Conservation (phyloP, 2,329 filamentous ascomycete genomes). For the Neofusicoccum kwambonambiense region DNA sequence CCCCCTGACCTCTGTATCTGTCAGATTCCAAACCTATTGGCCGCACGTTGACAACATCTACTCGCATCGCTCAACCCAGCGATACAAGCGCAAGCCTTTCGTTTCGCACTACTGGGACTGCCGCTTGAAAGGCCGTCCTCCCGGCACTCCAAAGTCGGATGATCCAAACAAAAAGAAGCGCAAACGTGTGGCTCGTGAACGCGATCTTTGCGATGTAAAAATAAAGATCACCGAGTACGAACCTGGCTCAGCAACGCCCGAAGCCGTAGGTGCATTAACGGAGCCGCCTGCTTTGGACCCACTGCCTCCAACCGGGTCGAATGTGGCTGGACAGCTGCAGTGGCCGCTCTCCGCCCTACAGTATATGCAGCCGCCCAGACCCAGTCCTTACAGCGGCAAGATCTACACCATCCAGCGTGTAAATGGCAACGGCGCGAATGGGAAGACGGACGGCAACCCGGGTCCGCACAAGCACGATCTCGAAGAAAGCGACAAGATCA, state of each 20-base stretch:
- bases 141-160: slow-evolving; percentile 75
- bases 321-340: not conserved
- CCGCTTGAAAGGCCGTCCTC: slow-evolving; percentile 73
- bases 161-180: slow-evolving; percentile 81
- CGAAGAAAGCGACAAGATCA: slow-evolving; percentile 73
- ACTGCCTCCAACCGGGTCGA: not conserved
- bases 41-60: slow-evolving; percentile 83
- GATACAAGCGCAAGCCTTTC: slow-evolving; percentile 79
- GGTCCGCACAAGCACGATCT: slow-evolving; percentile 74
- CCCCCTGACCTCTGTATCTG: slow-evolving; percentile 8
- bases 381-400: slow-evolving; percentile 20
- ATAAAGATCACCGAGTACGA: slow-evolving; percentile 81
- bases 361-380: not conserved
- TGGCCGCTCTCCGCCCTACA: slow-evolving; percentile 6
- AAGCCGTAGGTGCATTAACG: slow-evolving; percentile 5
- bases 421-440: slow-evolving; percentile 73
- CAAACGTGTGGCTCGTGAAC: slow-evolving; percentile 70
- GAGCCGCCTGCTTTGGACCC: not conserved
- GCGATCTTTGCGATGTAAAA: slow-evolving; percentile 82
- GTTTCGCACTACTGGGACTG: slow-evolving; percentile 85
- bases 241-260: slow-evolving; percentile 11
- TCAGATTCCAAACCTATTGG: slow-evolving; percentile 75
- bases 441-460: slow-evolving; percentile 66
- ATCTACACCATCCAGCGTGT: slow-evolving; percentile 73
- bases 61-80: slow-evolving; percentile 77